Conservation (phyloP, 805 yeast genomes). For the Starmerella stellata region DNA sequence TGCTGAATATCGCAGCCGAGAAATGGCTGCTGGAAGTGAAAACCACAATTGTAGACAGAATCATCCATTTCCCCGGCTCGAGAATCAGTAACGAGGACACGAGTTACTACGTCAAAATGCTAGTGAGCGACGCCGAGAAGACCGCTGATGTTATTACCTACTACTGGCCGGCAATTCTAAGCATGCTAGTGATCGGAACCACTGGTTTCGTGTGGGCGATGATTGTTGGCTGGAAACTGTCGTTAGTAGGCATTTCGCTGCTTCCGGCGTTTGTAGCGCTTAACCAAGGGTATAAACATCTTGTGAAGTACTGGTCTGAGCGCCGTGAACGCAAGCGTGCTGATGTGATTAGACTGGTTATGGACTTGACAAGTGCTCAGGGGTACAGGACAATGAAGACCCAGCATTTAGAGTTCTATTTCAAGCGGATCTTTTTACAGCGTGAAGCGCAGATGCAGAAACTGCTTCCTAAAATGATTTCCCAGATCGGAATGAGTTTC, state of each 20-base stretch:
- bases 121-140: constrained; percentile 72
- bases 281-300: constrained; percentile 34
- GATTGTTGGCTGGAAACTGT: constrained; percentile 65
- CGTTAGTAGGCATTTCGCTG: constrained; percentile 64
- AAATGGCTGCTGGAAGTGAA: constrained; percentile 44
- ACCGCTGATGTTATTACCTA: constrained; percentile 46
- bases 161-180: constrained; percentile 36
- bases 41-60: constrained; percentile 28
- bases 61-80: constrained; percentile 32
- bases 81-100: constrained; percentile 28
- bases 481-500: constrained; percentile 48
- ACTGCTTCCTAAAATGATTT: constrained; percentile 35
- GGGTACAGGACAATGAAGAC: constrained; percentile 49
- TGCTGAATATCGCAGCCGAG: constrained; percentile 46
- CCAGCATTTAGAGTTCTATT: constrained; percentile 34
- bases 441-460: constrained; percentile 23
- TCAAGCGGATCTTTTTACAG: constrained; percentile 19
- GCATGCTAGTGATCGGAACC: constrained; percentile 35
- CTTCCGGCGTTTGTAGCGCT: constrained; percentile 43
- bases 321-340: constrained; percentile 9
- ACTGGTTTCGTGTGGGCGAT: constrained; percentile 66
- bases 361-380: constrained; percentile 31
- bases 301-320: constrained; percentile 16
- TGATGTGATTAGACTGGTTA: constrained; percentile 18
- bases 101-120: constrained; percentile 38